Evolutionary conservation across 2,329 filamentous ascomycete genomes (phyloP).

Genomic region (Fusarium sterilihyphosum): DNA sequence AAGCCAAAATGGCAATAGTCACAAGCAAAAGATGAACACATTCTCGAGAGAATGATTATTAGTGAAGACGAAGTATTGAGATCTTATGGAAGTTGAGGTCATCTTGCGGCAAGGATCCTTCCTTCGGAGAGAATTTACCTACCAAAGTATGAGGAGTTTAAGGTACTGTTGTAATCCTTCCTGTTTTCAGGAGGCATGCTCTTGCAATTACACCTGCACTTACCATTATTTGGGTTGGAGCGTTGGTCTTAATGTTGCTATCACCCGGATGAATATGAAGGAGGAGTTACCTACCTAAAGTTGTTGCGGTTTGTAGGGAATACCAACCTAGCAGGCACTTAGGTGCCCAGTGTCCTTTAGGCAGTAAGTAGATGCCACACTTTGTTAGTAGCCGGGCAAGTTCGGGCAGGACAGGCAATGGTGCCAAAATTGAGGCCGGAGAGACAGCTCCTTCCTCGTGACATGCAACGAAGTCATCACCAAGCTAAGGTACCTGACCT

Average conservation of each 20-base stretch:
- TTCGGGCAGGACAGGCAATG: neutral
- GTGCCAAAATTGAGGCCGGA: neutral
- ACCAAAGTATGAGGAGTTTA: neutral
- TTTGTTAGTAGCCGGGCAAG: neutral
- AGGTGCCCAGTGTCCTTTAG: neutral
- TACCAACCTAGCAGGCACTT: neutral
- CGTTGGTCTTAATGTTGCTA: neutral
- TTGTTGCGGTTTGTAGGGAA: neutral
- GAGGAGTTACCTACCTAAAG: neutral
- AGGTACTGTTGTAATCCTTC: neutral
- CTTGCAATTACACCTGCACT: slow-evolving; percentile 9
- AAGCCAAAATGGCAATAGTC: slow-evolving; percentile 35
- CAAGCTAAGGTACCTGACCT: neutral
- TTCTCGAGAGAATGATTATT: slow-evolving; percentile 21
- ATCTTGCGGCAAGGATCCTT: neutral
- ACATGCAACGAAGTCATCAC: slow-evolving; percentile 15
- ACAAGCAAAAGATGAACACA: slow-evolving; percentile 26
- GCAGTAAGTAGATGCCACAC: neutral
- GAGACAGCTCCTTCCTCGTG: neutral
- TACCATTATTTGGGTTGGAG: neutral
- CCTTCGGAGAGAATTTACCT: neutral
- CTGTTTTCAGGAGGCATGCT: neutral
- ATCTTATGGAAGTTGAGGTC: neutral
- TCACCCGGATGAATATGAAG: neutral
- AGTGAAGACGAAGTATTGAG: neutral